Evolutionary conservation across 2,329 filamentous ascomycete genomes (phyloP).

Genomic region (Periconia macrospinosa): DNA sequence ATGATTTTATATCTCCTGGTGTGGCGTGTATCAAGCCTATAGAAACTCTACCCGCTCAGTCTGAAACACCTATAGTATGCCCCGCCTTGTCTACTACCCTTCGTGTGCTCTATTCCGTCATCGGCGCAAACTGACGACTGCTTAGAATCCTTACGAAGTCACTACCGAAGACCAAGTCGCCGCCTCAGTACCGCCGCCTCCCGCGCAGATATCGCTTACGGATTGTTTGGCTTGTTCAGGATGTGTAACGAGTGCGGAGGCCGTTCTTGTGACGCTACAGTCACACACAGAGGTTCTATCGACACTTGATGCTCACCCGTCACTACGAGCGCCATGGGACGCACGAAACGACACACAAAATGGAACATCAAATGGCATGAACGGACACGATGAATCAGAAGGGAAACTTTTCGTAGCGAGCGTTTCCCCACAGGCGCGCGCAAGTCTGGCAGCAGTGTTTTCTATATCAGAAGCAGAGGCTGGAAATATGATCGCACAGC

Average conservation of each 20-base stretch:
- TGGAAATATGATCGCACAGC: slow-evolving; percentile 78
- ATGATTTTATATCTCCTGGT: slow-evolving; percentile 97
- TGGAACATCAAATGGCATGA: slow-evolving; percentile 12
- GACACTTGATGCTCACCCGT: slow-evolving; percentile 68
- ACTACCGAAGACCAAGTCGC: slow-evolving; percentile 82
- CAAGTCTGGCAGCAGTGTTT: slow-evolving; percentile 84
- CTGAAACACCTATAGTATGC: slow-evolving; percentile 51
- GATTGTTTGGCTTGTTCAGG: slow-evolving; percentile 97
- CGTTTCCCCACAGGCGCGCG: slow-evolving; percentile 87
- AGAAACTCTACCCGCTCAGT: slow-evolving; percentile 75
- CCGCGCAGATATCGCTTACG: slow-evolving; percentile 91
- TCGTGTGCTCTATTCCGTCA: slow-evolving; percentile 4
- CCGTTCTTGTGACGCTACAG: slow-evolving; percentile 92
- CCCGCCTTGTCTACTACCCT: not conserved
- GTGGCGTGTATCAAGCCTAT: slow-evolving; percentile 98
- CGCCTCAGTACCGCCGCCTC: slow-evolving; percentile 60
- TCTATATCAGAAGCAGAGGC: slow-evolving; percentile 73
- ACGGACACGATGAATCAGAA: slow-evolving; percentile 39
- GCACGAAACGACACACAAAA: slow-evolving; percentile 27
- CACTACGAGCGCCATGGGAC: slow-evolving; percentile 43
- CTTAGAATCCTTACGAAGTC: slow-evolving; percentile 73
- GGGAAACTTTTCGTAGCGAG: slow-evolving; percentile 86
- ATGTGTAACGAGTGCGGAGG: slow-evolving; percentile 96
- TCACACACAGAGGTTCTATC: slow-evolving; percentile 89
- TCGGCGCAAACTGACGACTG: slow-evolving; percentile 28